Evolutionary conservation across 202 grass and related monocot species (phyloP).

Genomic region (Zoysia matrella): DNA sequence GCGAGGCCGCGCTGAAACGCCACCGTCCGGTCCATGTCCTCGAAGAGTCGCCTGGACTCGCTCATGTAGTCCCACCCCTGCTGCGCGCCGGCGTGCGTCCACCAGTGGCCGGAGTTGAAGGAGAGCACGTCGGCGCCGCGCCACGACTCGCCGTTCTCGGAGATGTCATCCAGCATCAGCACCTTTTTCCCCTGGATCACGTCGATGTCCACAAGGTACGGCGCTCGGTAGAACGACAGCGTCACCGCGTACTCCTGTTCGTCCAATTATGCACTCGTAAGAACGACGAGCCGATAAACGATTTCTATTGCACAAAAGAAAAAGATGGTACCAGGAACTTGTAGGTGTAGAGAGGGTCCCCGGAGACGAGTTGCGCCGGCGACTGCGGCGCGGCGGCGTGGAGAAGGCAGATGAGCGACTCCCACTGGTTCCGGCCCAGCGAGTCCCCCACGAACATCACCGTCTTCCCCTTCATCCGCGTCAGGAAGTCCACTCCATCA

Average conservation of each 20-base stretch:
- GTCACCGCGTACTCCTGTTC: slow-evolving; percentile 67
- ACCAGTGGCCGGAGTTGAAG: slow-evolving; percentile 99
- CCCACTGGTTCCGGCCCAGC: slow-evolving; percentile 90
- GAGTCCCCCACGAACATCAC: slow-evolving; percentile 98
- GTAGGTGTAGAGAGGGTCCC: slow-evolving; percentile 84
- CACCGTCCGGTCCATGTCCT: slow-evolving; percentile 80
- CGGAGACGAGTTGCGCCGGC: slow-evolving; percentile 61
- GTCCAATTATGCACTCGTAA: too few species aligned
- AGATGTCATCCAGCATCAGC: slow-evolving; percentile 72
- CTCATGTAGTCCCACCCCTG: slow-evolving; percentile 99
- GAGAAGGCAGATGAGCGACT: slow-evolving; percentile 91
- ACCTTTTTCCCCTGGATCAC: slow-evolving; percentile 70
- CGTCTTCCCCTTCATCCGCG: slow-evolving; percentile 81
- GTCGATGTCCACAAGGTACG: slow-evolving; percentile 90
- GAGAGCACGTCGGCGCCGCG: slow-evolving; percentile 77
- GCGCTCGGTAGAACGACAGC: slow-evolving; percentile 81
- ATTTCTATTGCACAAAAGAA: too few species aligned
- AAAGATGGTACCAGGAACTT: slow-evolving; percentile 60
- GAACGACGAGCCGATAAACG: too few species aligned
- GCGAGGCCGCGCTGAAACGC: slow-evolving; percentile 79
- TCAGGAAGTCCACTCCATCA: slow-evolving; percentile 72
- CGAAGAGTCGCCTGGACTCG: slow-evolving; percentile 58
- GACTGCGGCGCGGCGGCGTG: slow-evolving; percentile 72
- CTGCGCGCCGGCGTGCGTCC: slow-evolving; percentile 86
- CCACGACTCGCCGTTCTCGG: slow-evolving; percentile 71